phyloP scores from a whole-genome alignment of 106 monocot species.

The Dactylorhiza incarnata region DNA sequence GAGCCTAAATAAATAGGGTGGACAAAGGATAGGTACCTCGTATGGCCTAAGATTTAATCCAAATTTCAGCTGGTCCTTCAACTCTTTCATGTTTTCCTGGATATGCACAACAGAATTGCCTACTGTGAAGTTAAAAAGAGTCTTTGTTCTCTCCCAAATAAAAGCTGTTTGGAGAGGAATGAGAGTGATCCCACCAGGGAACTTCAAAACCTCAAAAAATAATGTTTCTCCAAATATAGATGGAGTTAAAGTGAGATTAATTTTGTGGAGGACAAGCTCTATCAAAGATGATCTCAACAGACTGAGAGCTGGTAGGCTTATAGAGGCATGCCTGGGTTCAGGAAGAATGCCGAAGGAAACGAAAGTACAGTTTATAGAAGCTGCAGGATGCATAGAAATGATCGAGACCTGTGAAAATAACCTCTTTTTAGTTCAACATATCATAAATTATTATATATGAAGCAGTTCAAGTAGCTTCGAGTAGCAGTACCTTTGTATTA shows the following conservation, averaged over 20 bases:
- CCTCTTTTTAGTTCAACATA: not conserved
- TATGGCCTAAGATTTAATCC: conserved; percentile 52
- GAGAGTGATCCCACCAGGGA: conserved; percentile 71
- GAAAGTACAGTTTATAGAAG: conserved; percentile 36
- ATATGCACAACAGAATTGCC: conserved; percentile 45
- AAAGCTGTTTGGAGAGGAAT: conserved; percentile 47
- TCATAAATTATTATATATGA: conserved; percentile 34
- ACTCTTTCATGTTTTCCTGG: conserved; percentile 35
- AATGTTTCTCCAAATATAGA: conserved; percentile 56
- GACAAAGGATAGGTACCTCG: conserved; percentile 36
- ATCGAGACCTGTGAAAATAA: conserved; percentile 49
- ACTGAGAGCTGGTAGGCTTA: conserved; percentile 49
- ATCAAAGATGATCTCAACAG: conserved; percentile 62
- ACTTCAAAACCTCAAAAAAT: conserved; percentile 57
- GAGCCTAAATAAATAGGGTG: not conserved
- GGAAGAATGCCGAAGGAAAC: conserved; percentile 60
- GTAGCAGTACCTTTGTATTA: conserved; percentile 39
- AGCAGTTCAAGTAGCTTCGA: not conserved
- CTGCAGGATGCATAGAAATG: conserved; percentile 37
- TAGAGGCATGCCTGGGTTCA: conserved; percentile 25
- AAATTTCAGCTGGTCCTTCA: conserved; percentile 62
- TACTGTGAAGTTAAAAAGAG: conserved; percentile 59
- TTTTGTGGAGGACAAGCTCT: conserved; percentile 41
- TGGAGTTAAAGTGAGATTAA: conserved; percentile 55
- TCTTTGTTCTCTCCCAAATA: conserved; percentile 51